Percentiles rank a stretch among this genome's conserved stretches.
Evolutionary conservation across 2,329 filamentous ascomycete species (phyloP).

Genomic region (Fusarium nurragi): DNA sequence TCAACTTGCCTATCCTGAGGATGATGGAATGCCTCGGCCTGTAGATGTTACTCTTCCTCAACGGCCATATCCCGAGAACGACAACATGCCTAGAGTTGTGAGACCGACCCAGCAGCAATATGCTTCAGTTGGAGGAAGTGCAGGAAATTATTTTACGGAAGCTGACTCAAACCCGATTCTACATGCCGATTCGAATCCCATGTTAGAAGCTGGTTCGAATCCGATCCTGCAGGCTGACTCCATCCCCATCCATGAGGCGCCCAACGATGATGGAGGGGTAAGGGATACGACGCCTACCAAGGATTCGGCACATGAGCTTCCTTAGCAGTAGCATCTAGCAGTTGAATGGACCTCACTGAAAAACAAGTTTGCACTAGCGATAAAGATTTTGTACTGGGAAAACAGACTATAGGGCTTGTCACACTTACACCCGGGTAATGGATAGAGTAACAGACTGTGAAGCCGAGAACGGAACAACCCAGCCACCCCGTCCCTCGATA

Average conservation of each 20-base stretch:
- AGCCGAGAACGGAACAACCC: constrained; percentile 11
- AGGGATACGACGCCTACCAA: neutral
- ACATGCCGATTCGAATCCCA: neutral
- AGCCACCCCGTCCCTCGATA: constrained; percentile 35
- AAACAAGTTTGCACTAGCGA: too few species aligned
- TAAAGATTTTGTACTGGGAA: too few species aligned
- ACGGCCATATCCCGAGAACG: neutral
- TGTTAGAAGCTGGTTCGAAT: neutral
- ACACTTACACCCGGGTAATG: neutral
- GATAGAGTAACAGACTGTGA: constrained; percentile 2
- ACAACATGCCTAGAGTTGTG: neutral
- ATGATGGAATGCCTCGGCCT: neutral
- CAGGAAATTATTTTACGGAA: neutral
- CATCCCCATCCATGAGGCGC: neutral
- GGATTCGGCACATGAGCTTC: neutral
- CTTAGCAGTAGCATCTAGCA: neutral
- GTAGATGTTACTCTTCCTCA: neutral
- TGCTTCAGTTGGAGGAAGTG: neutral
- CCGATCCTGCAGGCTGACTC: neutral
- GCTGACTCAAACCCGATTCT: constrained; percentile 1
- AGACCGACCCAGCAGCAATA: neutral
- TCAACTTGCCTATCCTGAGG: neutral
- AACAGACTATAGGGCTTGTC: too few species aligned
- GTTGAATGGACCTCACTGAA: neutral
- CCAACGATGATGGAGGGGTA: neutral